Evolutionary conservation across 257 asterid genomes (phyloP).

Genomic region (Solanum clarkiae): DNA sequence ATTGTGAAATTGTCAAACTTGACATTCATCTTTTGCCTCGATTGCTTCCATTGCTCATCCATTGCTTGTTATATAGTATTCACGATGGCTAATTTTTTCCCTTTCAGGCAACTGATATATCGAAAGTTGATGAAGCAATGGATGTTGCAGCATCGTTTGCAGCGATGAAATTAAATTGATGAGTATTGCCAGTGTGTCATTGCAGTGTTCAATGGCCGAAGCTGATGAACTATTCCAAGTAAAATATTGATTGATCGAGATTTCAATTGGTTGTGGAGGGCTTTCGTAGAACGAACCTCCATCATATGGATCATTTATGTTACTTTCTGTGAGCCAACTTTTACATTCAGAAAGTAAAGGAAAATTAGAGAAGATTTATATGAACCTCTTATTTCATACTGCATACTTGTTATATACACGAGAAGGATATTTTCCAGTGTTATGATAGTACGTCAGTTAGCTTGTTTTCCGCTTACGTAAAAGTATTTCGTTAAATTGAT

Average conservation of each 20-base stretch:
- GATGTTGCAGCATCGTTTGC: constrained; percentile 80
- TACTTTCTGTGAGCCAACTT: background rate
- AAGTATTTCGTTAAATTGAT: background rate
- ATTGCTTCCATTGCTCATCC: background rate
- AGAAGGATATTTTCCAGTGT: background rate
- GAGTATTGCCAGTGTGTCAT: background rate
- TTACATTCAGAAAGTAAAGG: background rate
- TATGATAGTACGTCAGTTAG: background rate
- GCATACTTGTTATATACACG: background rate
- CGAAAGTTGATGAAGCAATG: constrained; percentile 48
- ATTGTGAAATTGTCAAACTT: background rate
- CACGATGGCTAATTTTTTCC: background rate
- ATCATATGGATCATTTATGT: background rate
- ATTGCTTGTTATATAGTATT: background rate
- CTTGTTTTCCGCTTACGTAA: background rate
- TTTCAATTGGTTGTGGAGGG: background rate
- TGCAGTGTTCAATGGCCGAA: background rate
- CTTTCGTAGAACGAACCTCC: background rate
- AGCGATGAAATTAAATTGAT: constrained; percentile 54
- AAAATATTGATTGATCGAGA: background rate
- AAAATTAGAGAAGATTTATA: background rate
- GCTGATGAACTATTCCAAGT: background rate
- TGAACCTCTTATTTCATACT: background rate
- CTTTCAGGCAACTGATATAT: constrained; percentile 48
- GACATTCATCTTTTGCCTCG: background rate